Evolutionary conservation across 441 rosid genomes (phyloP).

Genomic region (Metrosideros polymorpha): DNA sequence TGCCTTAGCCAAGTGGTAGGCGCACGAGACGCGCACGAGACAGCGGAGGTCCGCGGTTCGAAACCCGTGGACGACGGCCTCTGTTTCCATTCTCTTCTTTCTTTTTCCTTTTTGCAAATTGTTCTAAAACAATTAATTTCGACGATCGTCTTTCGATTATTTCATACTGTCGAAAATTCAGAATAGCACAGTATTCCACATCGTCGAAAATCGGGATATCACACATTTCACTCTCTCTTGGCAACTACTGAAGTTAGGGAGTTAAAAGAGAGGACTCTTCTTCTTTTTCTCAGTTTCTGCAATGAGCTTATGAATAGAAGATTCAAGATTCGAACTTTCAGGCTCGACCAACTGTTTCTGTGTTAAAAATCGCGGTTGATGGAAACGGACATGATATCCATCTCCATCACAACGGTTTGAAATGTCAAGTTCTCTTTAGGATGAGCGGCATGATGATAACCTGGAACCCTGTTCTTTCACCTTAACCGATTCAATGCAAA

Average conservation of each 20-base stretch:
- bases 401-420: neutral
- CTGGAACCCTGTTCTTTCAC: neutral
- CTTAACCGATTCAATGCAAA: accelerated
- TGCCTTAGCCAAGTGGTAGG: no score
- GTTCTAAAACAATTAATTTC: no score
- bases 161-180: no score
- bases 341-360: neutral
- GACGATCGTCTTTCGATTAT: no score
- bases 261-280: neutral
- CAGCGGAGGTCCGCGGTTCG: no score
- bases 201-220: no score
- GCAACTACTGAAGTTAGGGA: neutral
- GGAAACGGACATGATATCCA: neutral
- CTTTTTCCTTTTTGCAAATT: no score
- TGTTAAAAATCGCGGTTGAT: neutral
- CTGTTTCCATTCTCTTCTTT: no score
- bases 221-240: neutral
- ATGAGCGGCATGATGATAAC: accelerated
- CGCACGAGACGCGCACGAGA: no score
- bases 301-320: neutral
- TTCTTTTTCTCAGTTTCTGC: neutral
- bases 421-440: neutral
- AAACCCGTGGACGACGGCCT: no score
- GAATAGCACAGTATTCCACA: no score
- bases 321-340: neutral